Base-by-base conservation (phyloP, 495 filamentous ascomycete species). In the Pyrenula massariospora region DNA sequence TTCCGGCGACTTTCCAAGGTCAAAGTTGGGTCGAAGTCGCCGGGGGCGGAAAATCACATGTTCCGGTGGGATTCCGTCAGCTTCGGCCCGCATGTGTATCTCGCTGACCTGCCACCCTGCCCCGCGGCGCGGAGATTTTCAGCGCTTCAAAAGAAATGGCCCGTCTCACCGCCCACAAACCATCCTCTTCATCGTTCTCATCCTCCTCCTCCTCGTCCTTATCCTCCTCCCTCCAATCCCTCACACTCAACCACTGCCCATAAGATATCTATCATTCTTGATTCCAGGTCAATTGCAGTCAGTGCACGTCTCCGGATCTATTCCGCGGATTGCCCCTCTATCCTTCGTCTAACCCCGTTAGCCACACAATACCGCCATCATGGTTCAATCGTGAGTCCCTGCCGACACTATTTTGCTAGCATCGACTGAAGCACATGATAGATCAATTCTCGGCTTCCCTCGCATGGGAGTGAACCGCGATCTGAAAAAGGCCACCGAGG, bases 401-500 rank as follows among this genome's bases (percentile, higher is more conserved):
- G 21, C 11, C 19, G 52, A 48, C 23, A 20, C 22, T 55, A 42
- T 57, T 49, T 47, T 47, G 67, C 69, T 42, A 63, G 69, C 62
- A 53, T 66, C 59, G 64, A 63, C 54, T n/a, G 10, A n/a, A 53
- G n/a, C 48, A 48, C 23, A 53, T 42, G 23, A 22, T 57, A 76
- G 74, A 62, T 80, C 86, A 51, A 74, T 90, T 70, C 81, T 91
- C 61, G 86, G 85, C 68, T 90, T 91, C 78, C 87, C 86, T 74
- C 93, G 93, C 71, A 96, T 96, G 88, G 93, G 93, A 75, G 87
- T 79, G 66, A 89, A 95, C 74, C 86, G 93, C 81, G 94, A 98
- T 80, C 86, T 98, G 69, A 98, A 98, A 87, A 98, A 98, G 83
- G 93, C 93, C 66, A 96, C 88, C 57, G 93, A 98, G 76, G 86